These are phyloP conservation scores for Bipolaris oryzae DNA, from an alignment of 2,329 filamentous ascomycete genomes.

Conservation along the genomic window DNA sequence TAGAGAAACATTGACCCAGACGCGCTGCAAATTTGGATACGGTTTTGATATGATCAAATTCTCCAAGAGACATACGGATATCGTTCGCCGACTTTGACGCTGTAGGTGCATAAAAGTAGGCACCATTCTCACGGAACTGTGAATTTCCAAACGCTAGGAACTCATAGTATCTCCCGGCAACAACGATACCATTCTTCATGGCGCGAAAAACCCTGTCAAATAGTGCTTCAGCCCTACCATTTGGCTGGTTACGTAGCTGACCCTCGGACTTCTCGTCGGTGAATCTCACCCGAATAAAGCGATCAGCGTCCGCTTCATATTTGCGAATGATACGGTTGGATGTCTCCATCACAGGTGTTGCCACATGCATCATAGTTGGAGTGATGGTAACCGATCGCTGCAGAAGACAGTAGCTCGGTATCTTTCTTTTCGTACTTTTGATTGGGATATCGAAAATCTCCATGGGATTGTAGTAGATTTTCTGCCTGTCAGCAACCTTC, in stretches of 20 bases:
- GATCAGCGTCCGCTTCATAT: slow-evolving; percentile 71
- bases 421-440: slow-evolving; percentile 44
- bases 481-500: slow-evolving; percentile 69
- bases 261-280: slow-evolving; percentile 73
- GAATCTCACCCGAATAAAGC: slow-evolving; percentile 89
- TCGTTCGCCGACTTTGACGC: slow-evolving; percentile 70
- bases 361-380: slow-evolving; percentile 80
- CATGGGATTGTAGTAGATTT: slow-evolving; percentile 71
- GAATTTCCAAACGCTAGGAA: slow-evolving; percentile 96
- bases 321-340: slow-evolving; percentile 86
- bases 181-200: slow-evolving; percentile 76
- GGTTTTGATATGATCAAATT: slow-evolving; percentile 78
- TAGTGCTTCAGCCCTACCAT: slow-evolving; percentile 59
- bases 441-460: slow-evolving; percentile 66
- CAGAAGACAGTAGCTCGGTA: slow-evolving; percentile 75
- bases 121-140: slow-evolving; percentile 88
- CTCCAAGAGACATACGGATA: slow-evolving; percentile 86
- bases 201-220: slow-evolving; percentile 76
- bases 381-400: slow-evolving; percentile 81
- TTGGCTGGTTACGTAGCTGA: slow-evolving; percentile 37
- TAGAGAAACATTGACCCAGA: slow-evolving; percentile 94
- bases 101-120: slow-evolving; percentile 86
- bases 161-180: slow-evolving; percentile 82
- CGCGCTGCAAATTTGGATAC: slow-evolving; percentile 91
- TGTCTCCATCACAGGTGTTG: slow-evolving; percentile 78